A percentile compares a stretch with the other conserved stretches of the same genome.
These are phyloP conservation scores for Shiraia bambusicola DNA, from an alignment of 2,329 filamentous ascomycete species.

Conservation along the genomic window DNA sequence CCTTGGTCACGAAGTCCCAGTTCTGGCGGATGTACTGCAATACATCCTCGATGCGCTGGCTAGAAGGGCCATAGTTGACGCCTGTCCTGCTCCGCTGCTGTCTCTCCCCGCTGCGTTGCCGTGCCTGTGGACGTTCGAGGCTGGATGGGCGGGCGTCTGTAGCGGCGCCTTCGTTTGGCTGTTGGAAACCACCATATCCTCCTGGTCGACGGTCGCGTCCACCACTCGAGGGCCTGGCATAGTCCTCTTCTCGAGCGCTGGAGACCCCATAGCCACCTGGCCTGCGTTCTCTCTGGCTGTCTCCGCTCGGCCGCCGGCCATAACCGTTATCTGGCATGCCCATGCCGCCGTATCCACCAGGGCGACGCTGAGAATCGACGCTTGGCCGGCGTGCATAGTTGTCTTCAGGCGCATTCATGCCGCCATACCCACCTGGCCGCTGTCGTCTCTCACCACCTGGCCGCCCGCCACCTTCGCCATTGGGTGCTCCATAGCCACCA, in stretches of 20 bases:
- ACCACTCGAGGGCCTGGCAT: conserved; percentile 22
- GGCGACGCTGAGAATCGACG: conserved; percentile 16
- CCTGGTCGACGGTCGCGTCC: conserved; percentile 38
- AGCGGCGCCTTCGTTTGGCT: conserved; percentile 27
- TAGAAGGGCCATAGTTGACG: conserved; percentile 41
- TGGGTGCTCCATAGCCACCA: conserved; percentile 22
- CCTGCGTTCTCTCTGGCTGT: conserved; percentile 27
- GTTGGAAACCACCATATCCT: conserved; percentile 42
- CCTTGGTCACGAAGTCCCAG: conserved; percentile 89
- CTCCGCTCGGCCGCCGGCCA: conserved; percentile 19
- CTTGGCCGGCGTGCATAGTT: conserved; percentile 19
- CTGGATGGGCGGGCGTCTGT: conserved; percentile 42
- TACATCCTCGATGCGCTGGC: conserved; percentile 56
- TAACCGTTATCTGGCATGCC: conserved; percentile 10
- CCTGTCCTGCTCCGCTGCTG: conserved; percentile 31
- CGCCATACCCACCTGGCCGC: conserved; percentile 37
- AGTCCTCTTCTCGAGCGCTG: conserved; percentile 29
- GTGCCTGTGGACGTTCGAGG: conserved; percentile 46
- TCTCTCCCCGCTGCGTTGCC: conserved; percentile 46
- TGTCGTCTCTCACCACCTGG: conserved; percentile 33
- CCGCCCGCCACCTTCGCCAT: conserved; percentile 16
- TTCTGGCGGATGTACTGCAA: conserved; percentile 82
- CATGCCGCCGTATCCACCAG: conserved; percentile 14
- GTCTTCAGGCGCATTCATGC: conserved; percentile 21
- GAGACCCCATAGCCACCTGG: conserved; percentile 32